Percentiles rank a stretch among this genome's conserved stretches.
Conservation (phyloP, 345 rosid species). For the Tarenaya hassleriana region DNA sequence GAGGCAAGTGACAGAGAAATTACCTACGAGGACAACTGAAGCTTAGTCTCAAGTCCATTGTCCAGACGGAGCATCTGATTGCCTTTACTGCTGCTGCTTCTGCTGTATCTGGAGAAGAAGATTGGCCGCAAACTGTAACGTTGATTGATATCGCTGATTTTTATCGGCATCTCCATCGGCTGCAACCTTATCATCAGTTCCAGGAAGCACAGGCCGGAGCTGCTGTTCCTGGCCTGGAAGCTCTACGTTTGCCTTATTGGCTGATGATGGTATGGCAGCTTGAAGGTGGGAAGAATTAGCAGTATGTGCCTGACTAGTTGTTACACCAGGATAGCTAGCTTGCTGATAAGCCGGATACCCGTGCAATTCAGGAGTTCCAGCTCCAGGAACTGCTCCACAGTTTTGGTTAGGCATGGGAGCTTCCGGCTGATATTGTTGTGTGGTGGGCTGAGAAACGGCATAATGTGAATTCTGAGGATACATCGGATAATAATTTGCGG, state of each 20-base stretch:
- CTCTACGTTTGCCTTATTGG: conserved; percentile 39
- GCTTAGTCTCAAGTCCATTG: conserved; percentile 35
- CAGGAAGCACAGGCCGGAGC: conserved; percentile 43
- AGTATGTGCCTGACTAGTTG: conserved; percentile 44
- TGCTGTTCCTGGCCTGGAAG: conserved; percentile 39
- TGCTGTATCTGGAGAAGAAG: conserved; percentile 90
- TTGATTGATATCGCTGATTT: conserved; percentile 85
- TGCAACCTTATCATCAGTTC: conserved; percentile 40
- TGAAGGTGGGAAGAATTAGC: conserved; percentile 43
- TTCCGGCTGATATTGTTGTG: conserved; percentile 53
- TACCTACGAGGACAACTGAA: conserved; percentile 33
- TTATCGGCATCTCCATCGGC: conserved; percentile 68
- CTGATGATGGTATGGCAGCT: conserved; percentile 33
- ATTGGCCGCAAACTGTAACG: conserved; percentile 84
- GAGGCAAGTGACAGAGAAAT: conserved; percentile 3
- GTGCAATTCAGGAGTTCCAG: conserved; percentile 35
- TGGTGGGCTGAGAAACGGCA: conserved; percentile 41
- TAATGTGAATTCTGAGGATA: conserved; percentile 52
- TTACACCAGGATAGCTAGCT: conserved; percentile 29
- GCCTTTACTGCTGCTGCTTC: conserved; percentile 38
- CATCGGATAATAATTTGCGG: conserved; percentile 27
- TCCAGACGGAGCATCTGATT: conserved; percentile 35
- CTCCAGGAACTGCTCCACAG: conserved; percentile 41
- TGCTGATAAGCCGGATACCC: conserved; percentile 40
- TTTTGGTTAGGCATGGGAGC: conserved; percentile 35